Percentiles rank a stretch among this genome's conserved stretches.
Evolutionary conservation across 2,329 filamentous ascomycete species (phyloP).

Genomic region (Stagonosporopsis rhizophila): DNA sequence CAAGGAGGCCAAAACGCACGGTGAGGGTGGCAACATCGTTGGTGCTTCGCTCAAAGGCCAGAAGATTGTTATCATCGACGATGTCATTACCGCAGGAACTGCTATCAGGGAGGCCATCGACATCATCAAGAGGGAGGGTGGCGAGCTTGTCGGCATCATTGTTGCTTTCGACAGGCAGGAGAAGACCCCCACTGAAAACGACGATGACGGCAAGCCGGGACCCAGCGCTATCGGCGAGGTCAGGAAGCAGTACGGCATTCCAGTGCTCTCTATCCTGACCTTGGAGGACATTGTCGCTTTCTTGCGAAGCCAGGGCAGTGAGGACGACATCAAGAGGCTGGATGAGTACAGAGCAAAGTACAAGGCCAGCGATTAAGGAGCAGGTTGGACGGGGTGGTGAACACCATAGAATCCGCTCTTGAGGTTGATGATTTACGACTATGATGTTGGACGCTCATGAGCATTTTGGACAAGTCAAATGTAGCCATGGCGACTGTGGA

Average conservation of each 20-base stretch:
- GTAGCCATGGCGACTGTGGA: neutral
- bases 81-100: constrained; percentile 94
- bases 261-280: constrained; percentile 82
- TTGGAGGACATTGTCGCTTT: constrained; percentile 75
- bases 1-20: constrained; percentile 95
- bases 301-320: constrained; percentile 52
- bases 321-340: constrained; percentile 54
- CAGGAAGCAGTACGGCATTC: constrained; percentile 80
- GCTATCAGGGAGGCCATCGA: constrained; percentile 91
- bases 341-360: constrained; percentile 52
- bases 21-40: constrained; percentile 92
- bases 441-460: neutral
- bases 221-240: constrained; percentile 87
- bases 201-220: constrained; percentile 71
- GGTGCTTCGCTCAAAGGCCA: constrained; percentile 85
- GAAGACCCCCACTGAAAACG: constrained; percentile 68
- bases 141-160: constrained; percentile 83
- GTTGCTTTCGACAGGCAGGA: constrained; percentile 89
- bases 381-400: neutral
- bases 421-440: constrained; percentile 5
- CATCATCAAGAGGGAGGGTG: constrained; percentile 86
- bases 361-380: constrained; percentile 46
- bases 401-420: neutral
- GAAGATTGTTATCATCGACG: constrained; percentile 88
- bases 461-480: neutral